phyloP scores from a whole-genome alignment of 805 yeast species.

The Metschnikowia amazonensis region DNA sequence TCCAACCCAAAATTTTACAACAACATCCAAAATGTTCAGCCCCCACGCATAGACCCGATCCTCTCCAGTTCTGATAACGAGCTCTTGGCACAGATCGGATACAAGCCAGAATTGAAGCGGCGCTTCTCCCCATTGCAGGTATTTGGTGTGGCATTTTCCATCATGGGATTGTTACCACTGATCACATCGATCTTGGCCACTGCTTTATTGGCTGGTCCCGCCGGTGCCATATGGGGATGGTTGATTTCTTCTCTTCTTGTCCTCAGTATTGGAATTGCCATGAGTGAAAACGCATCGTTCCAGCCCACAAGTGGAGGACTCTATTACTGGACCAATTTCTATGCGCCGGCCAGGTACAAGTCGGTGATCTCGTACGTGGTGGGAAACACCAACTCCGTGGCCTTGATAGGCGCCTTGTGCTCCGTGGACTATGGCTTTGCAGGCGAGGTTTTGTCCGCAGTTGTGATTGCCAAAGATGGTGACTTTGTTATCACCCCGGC shows the following conservation, averaged over 20 bases:
- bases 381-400: slow-evolving; percentile 66
- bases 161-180: slow-evolving; percentile 68
- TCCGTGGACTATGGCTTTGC: slow-evolving; percentile 71
- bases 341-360: slow-evolving; percentile 46
- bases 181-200: slow-evolving; percentile 52
- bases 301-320: slow-evolving; percentile 76
- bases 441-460: slow-evolving; percentile 54
- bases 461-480: slow-evolving; percentile 52
- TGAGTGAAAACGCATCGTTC: slow-evolving; percentile 65
- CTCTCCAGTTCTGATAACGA: slow-evolving; percentile 22
- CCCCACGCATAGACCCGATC: slow-evolving; percentile 20
- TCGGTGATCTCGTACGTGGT: slow-evolving; percentile 37
- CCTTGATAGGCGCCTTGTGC: slow-evolving; percentile 62
- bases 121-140: slow-evolving; percentile 59
- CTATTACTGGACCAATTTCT: slow-evolving; percentile 63
- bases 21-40: slow-evolving; percentile 29
- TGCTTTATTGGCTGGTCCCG: slow-evolving; percentile 61
- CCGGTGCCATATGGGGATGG: slow-evolving; percentile 74
- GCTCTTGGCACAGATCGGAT: slow-evolving; percentile 56
- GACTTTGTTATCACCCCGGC: slow-evolving; percentile 51
- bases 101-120: slow-evolving; percentile 64
- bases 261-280: slow-evolving; percentile 53
- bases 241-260: slow-evolving; percentile 53
- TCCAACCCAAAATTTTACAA: slow-evolving; percentile 25
- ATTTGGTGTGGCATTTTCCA: slow-evolving; percentile 67